Evolutionary conservation across 2,329 filamentous ascomycete genomes (phyloP), one percentile per base, ranked within the genome.

Genomic region (Beauveria australis): DNA sequence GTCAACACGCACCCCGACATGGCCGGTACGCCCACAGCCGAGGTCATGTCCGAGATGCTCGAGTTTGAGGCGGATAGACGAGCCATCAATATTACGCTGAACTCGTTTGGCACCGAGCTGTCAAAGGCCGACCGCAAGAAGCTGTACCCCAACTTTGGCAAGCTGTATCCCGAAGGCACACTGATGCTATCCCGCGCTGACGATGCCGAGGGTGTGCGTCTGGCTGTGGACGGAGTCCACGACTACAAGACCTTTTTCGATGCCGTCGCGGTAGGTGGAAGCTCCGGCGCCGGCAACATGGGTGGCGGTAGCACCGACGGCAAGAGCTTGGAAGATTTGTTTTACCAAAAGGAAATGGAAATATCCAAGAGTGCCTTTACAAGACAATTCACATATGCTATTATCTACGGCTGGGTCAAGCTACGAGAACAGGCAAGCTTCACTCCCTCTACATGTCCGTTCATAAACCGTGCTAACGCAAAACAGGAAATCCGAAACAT

Each of bases 301-400:
- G 85, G 85, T 26, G 91, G 91, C 41, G 80, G 84, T n/a, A 86
- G 88, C 28, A 81, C 85, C 18, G 92, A 96, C 67, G 89, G 90
- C 53, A 92, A 90, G 78, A 97, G 92, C 69, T 76, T 99, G 68
- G 94, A 99, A 73, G 94, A 99, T 71, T 81, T 99, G 79, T 99
- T 99, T 77, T 99, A 99, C 74, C 91, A 97, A 75, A 97, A 96
- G 78, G 94, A 99, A 78, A 97, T 97, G 94, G 92, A 99, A 74
- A 89, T 97, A 65, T 93, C 90, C 60, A 99, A 99, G 81, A 78
- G 88, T 63, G 91, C 92, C 9, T 99, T 99, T 72, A 99, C 94
- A 5, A 85, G 91, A 67, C 94, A 99, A 74, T 99, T 99, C 74
- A 96, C 92, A 16, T 92, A 91, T 68, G 89, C 91, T 41, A 91